A percentile compares a stretch with the other conserved stretches of the same genome.
phyloP scores from a whole-genome alignment of 257 asterid genomes.

The Nicotiana sylvestris region DNA sequence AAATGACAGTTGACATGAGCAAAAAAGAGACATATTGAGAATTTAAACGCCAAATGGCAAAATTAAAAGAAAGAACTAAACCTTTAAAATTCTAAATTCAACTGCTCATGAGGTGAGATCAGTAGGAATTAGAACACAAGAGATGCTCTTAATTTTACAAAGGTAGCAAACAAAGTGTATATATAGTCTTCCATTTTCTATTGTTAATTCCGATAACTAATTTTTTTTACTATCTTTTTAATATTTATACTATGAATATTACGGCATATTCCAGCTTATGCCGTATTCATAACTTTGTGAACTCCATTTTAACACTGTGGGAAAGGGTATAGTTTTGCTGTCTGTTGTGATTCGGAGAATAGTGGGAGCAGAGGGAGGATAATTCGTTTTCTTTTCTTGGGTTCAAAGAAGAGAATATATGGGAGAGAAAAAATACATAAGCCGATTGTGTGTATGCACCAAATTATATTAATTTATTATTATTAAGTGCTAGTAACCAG shows the following conservation, averaged over 20 bases:
- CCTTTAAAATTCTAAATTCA: conserved; percentile 5
- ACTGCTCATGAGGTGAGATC: neutral
- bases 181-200: neutral
- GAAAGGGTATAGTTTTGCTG: no score
- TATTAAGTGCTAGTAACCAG: no score
- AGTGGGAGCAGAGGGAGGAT: no score
- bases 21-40: neutral
- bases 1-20: neutral
- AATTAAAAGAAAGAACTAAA: neutral
- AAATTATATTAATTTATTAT: no score
- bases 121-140: neutral
- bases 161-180: neutral
- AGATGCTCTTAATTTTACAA: conserved; percentile 10
- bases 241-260: neutral
- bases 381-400: no score
- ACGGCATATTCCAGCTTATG: neutral
- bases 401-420: no score
- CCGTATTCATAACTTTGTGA: neutral
- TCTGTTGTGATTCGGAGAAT: no score
- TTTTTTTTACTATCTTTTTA: neutral
- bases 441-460: no score
- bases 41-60: conserved; percentile 4
- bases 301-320: neutral
- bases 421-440: no score
- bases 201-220: neutral